These are phyloP conservation scores for Fusarium fujikuroi DNA, from an alignment of 2,329 filamentous ascomycete genomes.

Conservation along the genomic window DNA sequence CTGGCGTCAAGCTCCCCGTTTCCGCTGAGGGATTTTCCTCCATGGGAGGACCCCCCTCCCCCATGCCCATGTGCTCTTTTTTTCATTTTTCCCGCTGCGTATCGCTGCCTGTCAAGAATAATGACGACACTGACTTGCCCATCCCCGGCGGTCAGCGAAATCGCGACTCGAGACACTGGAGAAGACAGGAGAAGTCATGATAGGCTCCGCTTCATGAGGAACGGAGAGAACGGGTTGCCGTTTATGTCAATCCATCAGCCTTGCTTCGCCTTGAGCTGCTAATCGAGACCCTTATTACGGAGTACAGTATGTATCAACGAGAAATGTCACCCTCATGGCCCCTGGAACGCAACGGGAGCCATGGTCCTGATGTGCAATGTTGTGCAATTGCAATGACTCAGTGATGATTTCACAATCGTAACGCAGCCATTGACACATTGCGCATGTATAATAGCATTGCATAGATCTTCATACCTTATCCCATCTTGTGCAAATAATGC, in stretches of 20 bases:
- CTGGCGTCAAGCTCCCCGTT: slow-evolving; percentile 33
- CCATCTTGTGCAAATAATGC: not conserved
- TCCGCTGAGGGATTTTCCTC: slow-evolving; percentile 46
- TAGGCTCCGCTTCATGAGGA: slow-evolving; percentile 13
- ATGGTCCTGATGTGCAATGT: slow-evolving; percentile 5
- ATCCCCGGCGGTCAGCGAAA: slow-evolving; percentile 45
- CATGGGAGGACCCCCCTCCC: slow-evolving; percentile 29
- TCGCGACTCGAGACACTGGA: slow-evolving; percentile 41
- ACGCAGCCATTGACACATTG: slow-evolving; percentile 8
- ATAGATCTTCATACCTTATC: slow-evolving; percentile 19
- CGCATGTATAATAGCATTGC: slow-evolving; percentile 12
- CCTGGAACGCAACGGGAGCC: slow-evolving; percentile 4
- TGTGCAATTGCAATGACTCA: slow-evolving; percentile 20
- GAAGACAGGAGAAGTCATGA: slow-evolving; percentile 11
- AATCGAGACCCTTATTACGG: slow-evolving; percentile 1
- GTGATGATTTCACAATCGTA: slow-evolving; percentile 5
- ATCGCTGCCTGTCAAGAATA: slow-evolving; percentile 31
- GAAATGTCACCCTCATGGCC: slow-evolving; percentile 10
- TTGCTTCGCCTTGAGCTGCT: slow-evolving; percentile 14
- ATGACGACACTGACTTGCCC: slow-evolving; percentile 44
- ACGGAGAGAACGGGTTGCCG: slow-evolving; percentile 16
- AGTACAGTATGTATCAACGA: not conserved
- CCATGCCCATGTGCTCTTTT: slow-evolving; percentile 33
- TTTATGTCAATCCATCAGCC: slow-evolving; percentile 26
- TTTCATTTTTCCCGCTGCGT: slow-evolving; percentile 25